Conservation (phyloP, 2,329 filamentous ascomycete genomes). For the Amesomyces nigricolor region DNA sequence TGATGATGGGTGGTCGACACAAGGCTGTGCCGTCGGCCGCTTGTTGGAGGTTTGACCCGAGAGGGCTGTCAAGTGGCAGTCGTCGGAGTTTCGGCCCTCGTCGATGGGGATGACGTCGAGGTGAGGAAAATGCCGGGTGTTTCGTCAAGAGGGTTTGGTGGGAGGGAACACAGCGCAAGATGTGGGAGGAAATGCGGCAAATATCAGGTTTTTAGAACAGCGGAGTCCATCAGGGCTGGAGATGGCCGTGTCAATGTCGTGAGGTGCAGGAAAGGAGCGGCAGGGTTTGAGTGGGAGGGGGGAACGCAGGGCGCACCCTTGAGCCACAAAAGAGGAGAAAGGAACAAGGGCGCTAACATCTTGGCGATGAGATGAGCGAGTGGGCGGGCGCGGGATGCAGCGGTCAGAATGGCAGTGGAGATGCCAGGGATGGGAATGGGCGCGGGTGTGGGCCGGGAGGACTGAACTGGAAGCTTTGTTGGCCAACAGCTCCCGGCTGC, state of each 20-base stretch:
- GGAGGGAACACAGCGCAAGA: constrained; percentile 1
- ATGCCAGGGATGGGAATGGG: background rate
- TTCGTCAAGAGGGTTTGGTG: background rate
- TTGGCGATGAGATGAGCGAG: constrained; percentile 13
- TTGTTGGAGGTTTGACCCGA: constrained; percentile 1
- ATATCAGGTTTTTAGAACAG: constrained; percentile 26
- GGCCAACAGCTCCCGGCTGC: background rate
- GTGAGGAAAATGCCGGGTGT: background rate
- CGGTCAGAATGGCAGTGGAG: constrained; percentile 6
- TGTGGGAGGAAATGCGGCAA: constrained; percentile 18
- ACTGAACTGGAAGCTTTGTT: background rate
- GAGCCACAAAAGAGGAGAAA: background rate
- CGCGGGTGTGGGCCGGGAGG: background rate
- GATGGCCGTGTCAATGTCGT: constrained; percentile 11
- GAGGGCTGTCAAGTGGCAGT: constrained; percentile 1
- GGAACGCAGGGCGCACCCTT: constrained; percentile 9
- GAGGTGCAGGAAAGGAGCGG: constrained; percentile 12
- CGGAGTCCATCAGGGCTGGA: constrained; percentile 19
- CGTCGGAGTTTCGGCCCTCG: constrained; percentile 9
- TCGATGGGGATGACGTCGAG: constrained; percentile 16
- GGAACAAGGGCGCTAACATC: constrained; percentile 4
- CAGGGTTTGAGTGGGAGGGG: constrained; percentile 12
- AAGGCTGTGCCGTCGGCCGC: constrained; percentile 15
- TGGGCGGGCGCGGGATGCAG: constrained; percentile 7
- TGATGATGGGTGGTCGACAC: constrained; percentile 18